phyloP scores from a whole-genome alignment of 108 stramenopile species.

The Mediolabrus comicus region DNA sequence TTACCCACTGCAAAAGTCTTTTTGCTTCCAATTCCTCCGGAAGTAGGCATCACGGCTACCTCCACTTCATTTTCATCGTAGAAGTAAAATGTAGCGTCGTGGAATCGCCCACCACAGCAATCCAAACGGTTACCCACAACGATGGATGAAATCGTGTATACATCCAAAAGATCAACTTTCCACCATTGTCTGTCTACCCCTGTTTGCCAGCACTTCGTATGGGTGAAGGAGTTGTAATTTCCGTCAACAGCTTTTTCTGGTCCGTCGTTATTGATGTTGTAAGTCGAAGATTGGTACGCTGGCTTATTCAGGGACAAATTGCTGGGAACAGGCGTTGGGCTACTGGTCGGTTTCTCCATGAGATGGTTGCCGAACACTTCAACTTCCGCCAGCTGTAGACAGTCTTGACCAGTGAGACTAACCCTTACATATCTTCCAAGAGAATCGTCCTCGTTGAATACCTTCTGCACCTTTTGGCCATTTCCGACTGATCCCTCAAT shows the following conservation, averaged over 20 bases:
- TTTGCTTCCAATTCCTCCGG: no score
- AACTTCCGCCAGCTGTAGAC: slow-evolving; percentile 3
- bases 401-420: background rate
- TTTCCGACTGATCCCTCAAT: slow-evolving; percentile 5
- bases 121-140: slow-evolving; percentile 10
- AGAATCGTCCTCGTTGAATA: slow-evolving; percentile 2
- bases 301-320: slow-evolving; percentile 1
- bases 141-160: slow-evolving; percentile 15
- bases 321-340: background rate
- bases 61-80: slow-evolving; percentile 5
- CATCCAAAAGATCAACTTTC: slow-evolving; percentile 12
- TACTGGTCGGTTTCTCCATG: background rate
- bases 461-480: slow-evolving; percentile 2
- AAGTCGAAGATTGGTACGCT: slow-evolving; percentile 17
- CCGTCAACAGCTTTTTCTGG: slow-evolving; percentile 14
- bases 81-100: slow-evolving; percentile 3
- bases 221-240: background rate
- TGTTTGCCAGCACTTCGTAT: slow-evolving; percentile 1
- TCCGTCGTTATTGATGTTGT: background rate
- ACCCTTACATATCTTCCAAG: slow-evolving; percentile 2
- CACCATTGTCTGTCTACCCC: slow-evolving; percentile 4
- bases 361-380: background rate
- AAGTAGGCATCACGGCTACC: no score
- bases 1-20: no score
- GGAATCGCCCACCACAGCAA: slow-evolving; percentile 21